Conservation (phyloP, 495 filamentous ascomycete species). For the Penicillium cosmopolitanum region DNA sequence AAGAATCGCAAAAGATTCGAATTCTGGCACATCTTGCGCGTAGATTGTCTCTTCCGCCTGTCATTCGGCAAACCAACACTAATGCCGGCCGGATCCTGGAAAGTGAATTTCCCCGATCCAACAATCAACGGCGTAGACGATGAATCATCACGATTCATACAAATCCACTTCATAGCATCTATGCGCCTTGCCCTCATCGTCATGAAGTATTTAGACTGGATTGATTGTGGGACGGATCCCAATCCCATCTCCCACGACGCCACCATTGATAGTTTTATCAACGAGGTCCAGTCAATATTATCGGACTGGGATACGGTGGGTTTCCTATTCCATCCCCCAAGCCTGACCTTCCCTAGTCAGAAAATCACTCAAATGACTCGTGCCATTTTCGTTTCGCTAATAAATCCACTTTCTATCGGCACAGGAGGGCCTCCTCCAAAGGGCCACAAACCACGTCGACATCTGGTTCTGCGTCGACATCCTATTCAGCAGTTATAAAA, state of each 20-base stretch:
- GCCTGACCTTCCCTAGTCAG: too few species aligned
- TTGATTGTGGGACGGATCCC: neutral
- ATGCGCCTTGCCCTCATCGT: slow-evolving; percentile 23
- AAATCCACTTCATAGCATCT: slow-evolving; percentile 32
- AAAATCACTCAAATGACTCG: too few species aligned
- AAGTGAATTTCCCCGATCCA: slow-evolving; percentile 28
- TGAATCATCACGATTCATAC: slow-evolving; percentile 19
- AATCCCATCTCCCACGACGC: slow-evolving; percentile 11
- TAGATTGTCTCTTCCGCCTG: slow-evolving; percentile 24
- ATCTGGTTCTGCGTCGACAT: slow-evolving; percentile 27
- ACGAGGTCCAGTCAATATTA: slow-evolving; percentile 22
- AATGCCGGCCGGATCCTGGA: slow-evolving; percentile 24
- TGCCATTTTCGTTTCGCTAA: too few species aligned
- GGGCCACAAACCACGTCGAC: slow-evolving; percentile 21
- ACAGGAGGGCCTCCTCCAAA: slow-evolving; percentile 21
- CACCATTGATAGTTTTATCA: slow-evolving; percentile 14
- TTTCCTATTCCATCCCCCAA: neutral
- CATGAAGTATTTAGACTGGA: slow-evolving; percentile 24
- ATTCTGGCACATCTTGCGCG: slow-evolving; percentile 28
- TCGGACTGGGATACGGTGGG: slow-evolving; percentile 21
- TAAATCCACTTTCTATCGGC: neutral
- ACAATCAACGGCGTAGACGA: slow-evolving; percentile 22
- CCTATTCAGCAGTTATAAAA: slow-evolving; percentile 24
- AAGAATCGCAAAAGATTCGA: slow-evolving; percentile 29
- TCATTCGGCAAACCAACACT: slow-evolving; percentile 23